phyloP scores from a whole-genome alignment of 305 asterid genomes.

The Ajuga reptans region DNA sequence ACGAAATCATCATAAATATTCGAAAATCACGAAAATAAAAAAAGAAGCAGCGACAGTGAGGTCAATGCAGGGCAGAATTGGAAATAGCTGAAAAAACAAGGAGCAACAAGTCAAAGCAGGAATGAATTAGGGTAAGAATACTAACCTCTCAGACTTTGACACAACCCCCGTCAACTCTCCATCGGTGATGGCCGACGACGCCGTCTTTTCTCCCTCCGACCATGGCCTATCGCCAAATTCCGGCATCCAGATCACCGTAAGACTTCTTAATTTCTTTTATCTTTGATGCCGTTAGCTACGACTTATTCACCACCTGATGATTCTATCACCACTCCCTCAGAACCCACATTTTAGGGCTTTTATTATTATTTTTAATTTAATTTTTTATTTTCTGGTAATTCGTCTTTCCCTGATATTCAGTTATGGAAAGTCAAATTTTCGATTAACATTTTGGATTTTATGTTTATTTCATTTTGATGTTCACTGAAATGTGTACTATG shows the following conservation, averaged over 20 bases:
- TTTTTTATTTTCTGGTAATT: neutral
- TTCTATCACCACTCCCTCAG: conserved; percentile 21
- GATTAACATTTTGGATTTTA: neutral
- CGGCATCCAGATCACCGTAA: conserved; percentile 47
- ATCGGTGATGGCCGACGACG: conserved; percentile 38
- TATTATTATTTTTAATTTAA: neutral
- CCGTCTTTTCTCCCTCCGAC: conserved; percentile 41
- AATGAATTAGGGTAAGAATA: conserved; percentile 23
- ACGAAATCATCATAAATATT: no score
- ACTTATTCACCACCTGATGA: conserved; percentile 20
- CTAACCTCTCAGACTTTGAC: conserved; percentile 46
- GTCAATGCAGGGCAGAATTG: neutral
- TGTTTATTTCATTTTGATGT: neutral
- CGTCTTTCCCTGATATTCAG: neutral
- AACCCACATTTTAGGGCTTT: neutral
- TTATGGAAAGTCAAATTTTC: neutral
- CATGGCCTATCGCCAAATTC: conserved; percentile 32
- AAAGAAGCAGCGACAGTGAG: no score
- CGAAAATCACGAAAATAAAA: no score
- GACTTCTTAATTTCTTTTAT: conserved; percentile 8
- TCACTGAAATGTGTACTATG: no score
- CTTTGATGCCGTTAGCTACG: conserved; percentile 3
- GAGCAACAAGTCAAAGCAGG: conserved; percentile 14
- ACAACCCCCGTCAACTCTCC: conserved; percentile 30
- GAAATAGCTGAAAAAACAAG: conserved; percentile 19